phyloP scores from a whole-genome alignment of 371 early-diverging fungal species.

The Mortierella sp. region DNA sequence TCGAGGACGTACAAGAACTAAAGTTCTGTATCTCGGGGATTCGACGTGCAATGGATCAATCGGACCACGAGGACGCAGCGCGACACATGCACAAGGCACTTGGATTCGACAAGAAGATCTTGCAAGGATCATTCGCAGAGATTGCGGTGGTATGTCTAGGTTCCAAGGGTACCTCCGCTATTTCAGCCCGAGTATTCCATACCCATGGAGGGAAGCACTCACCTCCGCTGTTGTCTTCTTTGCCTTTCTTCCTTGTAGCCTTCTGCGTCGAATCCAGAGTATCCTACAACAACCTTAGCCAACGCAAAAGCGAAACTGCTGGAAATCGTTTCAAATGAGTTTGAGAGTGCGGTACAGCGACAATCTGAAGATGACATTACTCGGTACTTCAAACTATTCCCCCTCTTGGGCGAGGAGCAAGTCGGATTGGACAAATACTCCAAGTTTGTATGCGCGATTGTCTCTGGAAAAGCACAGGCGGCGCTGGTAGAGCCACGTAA shows the following conservation, averaged over 20 bases:
- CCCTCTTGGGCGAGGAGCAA: slow-evolving; percentile 81
- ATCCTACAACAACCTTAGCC: slow-evolving; percentile 71
- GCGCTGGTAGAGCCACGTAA: slow-evolving; percentile 61
- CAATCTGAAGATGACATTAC: slow-evolving; percentile 81
- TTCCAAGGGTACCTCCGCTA: too few relatives aligned
- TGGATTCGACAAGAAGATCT: slow-evolving; percentile 65
- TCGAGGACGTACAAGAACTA: slow-evolving; percentile 81
- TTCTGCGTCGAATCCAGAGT: slow-evolving; percentile 70
- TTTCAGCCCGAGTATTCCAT: too few relatives aligned
- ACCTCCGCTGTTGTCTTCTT: background rate
- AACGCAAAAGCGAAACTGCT: slow-evolving; percentile 72
- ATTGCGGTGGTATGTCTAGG: slow-evolving; percentile 61
- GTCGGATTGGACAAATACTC: slow-evolving; percentile 90
- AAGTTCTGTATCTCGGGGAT: slow-evolving; percentile 80
- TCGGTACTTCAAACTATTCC: slow-evolving; percentile 89
- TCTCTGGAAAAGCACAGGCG: slow-evolving; percentile 77
- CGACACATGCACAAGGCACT: slow-evolving; percentile 73
- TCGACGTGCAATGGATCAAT: slow-evolving; percentile 72
- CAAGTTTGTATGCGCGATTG: slow-evolving; percentile 82
- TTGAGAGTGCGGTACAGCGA: slow-evolving; percentile 80
- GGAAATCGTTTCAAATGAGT: slow-evolving; percentile 76
- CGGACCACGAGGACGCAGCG: slow-evolving; percentile 85
- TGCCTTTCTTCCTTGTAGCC: slow-evolving; percentile 58
- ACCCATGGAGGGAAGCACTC: background rate
- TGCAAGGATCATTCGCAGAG: slow-evolving; percentile 80